Base-by-base conservation (phyloP, 2,329 filamentous ascomycete genomes). In the Ceratocystiopsis sp. region DNA sequence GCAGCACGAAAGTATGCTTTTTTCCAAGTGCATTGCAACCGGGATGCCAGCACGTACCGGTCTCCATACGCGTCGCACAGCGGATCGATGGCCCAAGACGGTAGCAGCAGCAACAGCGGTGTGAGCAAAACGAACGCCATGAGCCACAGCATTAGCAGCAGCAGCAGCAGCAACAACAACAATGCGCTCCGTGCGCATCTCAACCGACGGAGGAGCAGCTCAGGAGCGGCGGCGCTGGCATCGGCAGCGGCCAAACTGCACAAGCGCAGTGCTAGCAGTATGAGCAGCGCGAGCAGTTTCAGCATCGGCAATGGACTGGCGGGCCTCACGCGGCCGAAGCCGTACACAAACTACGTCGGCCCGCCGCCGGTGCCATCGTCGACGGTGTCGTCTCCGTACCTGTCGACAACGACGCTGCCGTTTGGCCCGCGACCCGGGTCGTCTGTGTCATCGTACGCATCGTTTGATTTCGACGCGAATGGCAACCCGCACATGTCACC, bases 41-140 rank as follows among this genome's bases (percentile, higher is more conserved):
- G 69, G 57, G 68, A 73, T 46, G 60, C 68, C 7, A 62, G 66
- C 9, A 68, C 68, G 43, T 78, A 79, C 46, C 66, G 70, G 41
- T 75, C 71, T 5, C 75, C 75, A 1, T 79, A 78, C 9, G 25
- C 25, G 10, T 4, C 6, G 9, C 25, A 29, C 10, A 11, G 9
- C 25, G 25, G 7, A 29, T 29, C 25, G 25, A 8, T 29, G 6
- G 25, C 25, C 25, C 25, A 29, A 8, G 25, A 29, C 6, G 25
- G 25, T 11, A 29, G 25, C 25, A 10, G 25, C 25, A 29, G 9
- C 25, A 29, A 2, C 25, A 29, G 9, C 25, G 10, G 72, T 71
- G 5, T 75, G 6, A 38, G 33, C 37, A 43, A 41, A 15, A 18
- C 32, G 18, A 25, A 42, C 19, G 21, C 21, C 9, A 37, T 7